Evolutionary conservation across 2,329 filamentous ascomycete genomes (phyloP), one percentile per base, ranked within the genome.

Genomic region (Decorospora gaudefroyi): DNA sequence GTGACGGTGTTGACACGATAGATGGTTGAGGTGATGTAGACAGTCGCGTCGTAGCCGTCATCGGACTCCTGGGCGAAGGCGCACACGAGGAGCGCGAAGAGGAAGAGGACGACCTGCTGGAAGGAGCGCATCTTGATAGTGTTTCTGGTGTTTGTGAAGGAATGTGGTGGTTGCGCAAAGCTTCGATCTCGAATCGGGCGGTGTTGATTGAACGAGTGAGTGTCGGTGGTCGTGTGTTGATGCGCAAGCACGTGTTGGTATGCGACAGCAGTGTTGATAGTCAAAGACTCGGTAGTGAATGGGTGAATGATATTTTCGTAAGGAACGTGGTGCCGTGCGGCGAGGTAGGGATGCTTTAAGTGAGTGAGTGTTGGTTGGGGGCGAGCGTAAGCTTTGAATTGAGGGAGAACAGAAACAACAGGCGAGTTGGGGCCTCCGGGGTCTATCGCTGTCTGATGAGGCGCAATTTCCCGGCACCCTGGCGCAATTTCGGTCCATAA

Each of bases 1-100:
- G 68, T 70, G 56, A 70, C 59, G 36, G 68, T 70, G 64, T 68
- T 66, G 57, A 70, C 59, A 50, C 60, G 64, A 55, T 65, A 65
- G 59, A 72, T 57, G 49, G 69, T 72, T 11, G 59, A 62, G 43
- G 68, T 70, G 38, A 68, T 41, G 49, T 67, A 69, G 61, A 67
- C 62, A 50, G 68, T 70, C 11, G 67, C 53, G 35, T 68, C 65
- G 49, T 67, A 67, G 19, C 46, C 49, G 19, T 26, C 8, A 4
- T 52, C 43, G 36, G 39, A 23, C 15, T 59, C 55, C 38, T 58
- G 50, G 41, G 67, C 67, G 42, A 62, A 49, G 33, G 59, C 65
- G 49, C 61, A 56, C 19, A 57, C 59, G 57, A 65, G 41, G 50
- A 70, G 59, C 34, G 65, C 61, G 49, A 65, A 65, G 49, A 71